These are phyloP conservation scores for Ceratocystis papillata DNA, from an alignment of 2,329 filamentous ascomycete genomes.

Conservation along the genomic window DNA sequence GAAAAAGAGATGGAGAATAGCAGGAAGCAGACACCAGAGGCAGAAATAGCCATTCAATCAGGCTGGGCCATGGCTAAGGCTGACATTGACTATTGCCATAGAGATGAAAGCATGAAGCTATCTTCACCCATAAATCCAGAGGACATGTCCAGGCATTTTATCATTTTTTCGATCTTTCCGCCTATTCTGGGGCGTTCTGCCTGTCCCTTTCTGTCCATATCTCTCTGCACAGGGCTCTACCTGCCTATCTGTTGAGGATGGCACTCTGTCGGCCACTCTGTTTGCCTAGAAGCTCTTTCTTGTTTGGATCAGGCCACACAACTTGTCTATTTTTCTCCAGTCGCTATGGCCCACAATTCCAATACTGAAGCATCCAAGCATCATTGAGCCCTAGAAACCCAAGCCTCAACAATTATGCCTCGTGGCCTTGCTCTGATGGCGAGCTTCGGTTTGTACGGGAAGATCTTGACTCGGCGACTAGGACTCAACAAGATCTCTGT, in stretches of 20 bases:
- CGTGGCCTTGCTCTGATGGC: too few relatives aligned
- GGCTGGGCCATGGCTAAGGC: not conserved
- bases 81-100: not conserved
- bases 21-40: not conserved
- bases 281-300: not conserved
- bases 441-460: too few relatives aligned
- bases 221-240: too few relatives aligned
- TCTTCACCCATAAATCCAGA: not conserved
- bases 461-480: too few relatives aligned
- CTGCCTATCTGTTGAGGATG: too few relatives aligned
- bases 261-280: not conserved
- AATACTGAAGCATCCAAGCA: not conserved
- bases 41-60: not conserved
- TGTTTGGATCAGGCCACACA: not conserved
- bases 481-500: not conserved
- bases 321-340: not conserved
- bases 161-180: not conserved
- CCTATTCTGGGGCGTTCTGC: not conserved
- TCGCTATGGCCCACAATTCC: not conserved
- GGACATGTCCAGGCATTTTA: not conserved
- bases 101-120: constrained; percentile 9
- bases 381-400: not conserved
- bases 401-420: not conserved
- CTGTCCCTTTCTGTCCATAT: too few relatives aligned
- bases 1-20: not conserved